Evolutionary conservation across 176 grass and related monocot genomes (phyloP).

Genomic region (Secale cereale): DNA sequence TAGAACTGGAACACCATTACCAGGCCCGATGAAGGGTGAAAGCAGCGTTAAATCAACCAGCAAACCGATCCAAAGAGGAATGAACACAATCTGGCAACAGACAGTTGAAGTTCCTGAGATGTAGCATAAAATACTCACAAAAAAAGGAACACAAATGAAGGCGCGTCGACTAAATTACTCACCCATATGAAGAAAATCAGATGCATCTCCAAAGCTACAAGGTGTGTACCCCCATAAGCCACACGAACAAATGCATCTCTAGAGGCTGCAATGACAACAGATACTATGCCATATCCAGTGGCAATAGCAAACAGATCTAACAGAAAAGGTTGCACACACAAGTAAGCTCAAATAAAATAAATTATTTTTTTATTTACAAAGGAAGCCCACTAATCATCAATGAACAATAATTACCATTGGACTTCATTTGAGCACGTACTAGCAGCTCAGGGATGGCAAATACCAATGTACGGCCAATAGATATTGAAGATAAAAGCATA

Average conservation of each 20-base stretch:
- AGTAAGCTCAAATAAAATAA: slow-evolving; percentile 16
- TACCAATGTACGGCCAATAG: slow-evolving; percentile 41
- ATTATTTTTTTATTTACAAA: not conserved
- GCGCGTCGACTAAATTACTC: not conserved
- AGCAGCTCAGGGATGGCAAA: slow-evolving; percentile 31
- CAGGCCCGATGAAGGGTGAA: slow-evolving; percentile 26
- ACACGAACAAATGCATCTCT: slow-evolving; percentile 18
- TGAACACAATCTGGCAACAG: slow-evolving; percentile 31
- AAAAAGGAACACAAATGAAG: slow-evolving; percentile 12
- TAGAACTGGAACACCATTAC: slow-evolving; percentile 32
- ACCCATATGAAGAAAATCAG: slow-evolving; percentile 38
- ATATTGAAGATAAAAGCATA: slow-evolving; percentile 33
- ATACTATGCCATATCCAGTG: slow-evolving; percentile 34
- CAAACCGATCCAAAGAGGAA: slow-evolving; percentile 38
- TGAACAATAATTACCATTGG: slow-evolving; percentile 47
- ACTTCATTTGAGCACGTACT: slow-evolving; percentile 34
- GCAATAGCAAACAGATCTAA: slow-evolving; percentile 45
- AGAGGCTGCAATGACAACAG: slow-evolving; percentile 20
- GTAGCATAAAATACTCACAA: slow-evolving; percentile 17
- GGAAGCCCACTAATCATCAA: not conserved
- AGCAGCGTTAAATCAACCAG: slow-evolving; percentile 39
- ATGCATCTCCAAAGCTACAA: slow-evolving; percentile 33
- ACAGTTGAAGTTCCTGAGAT: slow-evolving; percentile 18
- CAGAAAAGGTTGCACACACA: not conserved
- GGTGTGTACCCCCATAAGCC: not conserved